phyloP scores from a whole-genome alignment of 257 asterid species.

The Dorcoceras hygrometricum region DNA sequence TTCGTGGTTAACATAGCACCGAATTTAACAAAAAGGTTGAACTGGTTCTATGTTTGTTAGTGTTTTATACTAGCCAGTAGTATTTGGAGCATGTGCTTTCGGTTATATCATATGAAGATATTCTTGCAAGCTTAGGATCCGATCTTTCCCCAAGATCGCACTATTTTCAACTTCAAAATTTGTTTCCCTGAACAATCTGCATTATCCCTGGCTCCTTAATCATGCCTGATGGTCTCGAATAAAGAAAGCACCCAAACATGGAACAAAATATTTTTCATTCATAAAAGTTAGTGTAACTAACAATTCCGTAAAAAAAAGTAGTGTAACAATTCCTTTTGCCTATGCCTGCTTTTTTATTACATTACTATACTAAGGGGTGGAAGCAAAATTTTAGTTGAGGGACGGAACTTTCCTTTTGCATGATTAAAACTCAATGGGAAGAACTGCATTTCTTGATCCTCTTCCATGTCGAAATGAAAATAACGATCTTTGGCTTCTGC shows the following conservation, averaged over 20 bases:
- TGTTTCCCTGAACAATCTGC: not conserved
- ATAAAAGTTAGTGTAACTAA: no score
- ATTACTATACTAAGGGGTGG: not conserved
- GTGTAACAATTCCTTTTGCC: constrained; percentile 14
- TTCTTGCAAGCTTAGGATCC: not conserved
- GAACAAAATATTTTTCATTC: constrained; percentile 22
- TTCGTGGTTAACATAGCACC: not conserved
- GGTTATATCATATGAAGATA: not conserved
- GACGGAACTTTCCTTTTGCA: not conserved
- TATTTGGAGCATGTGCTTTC: constrained; percentile 23
- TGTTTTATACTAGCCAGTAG: not conserved
- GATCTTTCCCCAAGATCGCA: not conserved
- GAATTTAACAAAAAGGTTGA: not conserved
- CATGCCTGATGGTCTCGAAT: not conserved
- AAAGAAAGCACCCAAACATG: constrained; percentile 1
- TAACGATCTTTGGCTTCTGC: constrained; percentile 62
- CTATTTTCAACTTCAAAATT: not conserved
- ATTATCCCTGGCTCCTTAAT: not conserved
- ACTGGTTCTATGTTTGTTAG: not conserved
- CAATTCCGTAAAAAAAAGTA: no score
- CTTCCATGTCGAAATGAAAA: constrained; percentile 71
- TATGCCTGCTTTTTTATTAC: not conserved
- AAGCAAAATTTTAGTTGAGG: not conserved
- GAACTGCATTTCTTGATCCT: constrained; percentile 59
- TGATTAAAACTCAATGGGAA: constrained; percentile 41